These are phyloP conservation scores for Lasiosphaeria miniovina DNA, from an alignment of 495 filamentous ascomycete species.

Conservation along the genomic window DNA sequence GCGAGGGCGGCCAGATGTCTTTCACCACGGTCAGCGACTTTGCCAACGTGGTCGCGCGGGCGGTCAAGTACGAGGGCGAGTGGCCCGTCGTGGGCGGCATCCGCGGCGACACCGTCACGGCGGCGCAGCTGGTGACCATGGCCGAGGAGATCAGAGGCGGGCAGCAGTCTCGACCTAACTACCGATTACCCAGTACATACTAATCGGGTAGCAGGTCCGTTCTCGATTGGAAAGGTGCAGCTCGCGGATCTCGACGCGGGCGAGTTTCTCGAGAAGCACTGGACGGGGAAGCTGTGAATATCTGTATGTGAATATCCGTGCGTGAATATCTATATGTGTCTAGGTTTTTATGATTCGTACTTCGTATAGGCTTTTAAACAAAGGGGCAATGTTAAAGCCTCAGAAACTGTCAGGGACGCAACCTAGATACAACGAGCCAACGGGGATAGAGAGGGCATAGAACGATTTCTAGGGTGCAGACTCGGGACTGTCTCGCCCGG, in stretches of 20 bases:
- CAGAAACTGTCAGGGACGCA: too few relatives aligned
- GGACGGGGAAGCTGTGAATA: too few relatives aligned
- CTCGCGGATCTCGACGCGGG: conserved; percentile 45
- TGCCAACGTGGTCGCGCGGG: conserved; percentile 43
- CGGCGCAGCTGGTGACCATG: conserved; percentile 43
- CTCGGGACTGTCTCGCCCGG: too few relatives aligned
- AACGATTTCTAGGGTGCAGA: too few relatives aligned
- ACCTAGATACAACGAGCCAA: too few relatives aligned
- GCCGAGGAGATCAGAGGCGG: conserved; percentile 51
- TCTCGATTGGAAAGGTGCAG: conserved; percentile 44
- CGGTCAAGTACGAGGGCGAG: conserved; percentile 52
- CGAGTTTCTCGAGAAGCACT: too few relatives aligned
- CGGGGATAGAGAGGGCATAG: too few relatives aligned
- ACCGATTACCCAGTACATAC: neutral
- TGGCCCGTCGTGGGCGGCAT: conserved; percentile 58
- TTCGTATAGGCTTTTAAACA: too few relatives aligned
- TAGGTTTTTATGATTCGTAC: too few relatives aligned
- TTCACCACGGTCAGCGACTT: conserved; percentile 49
- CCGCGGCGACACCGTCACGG: conserved; percentile 40
- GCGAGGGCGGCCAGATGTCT: conserved; percentile 41
- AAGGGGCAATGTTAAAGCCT: too few relatives aligned
- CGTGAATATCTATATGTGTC: too few relatives aligned
- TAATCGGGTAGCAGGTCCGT: conserved; percentile 20
- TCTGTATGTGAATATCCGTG: too few relatives aligned
- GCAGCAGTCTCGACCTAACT: neutral